Percentiles rank a stretch among this genome's conserved stretches.
Evolutionary conservation across 345 rosid species (phyloP).

Genomic region (Populus nigra): DNA sequence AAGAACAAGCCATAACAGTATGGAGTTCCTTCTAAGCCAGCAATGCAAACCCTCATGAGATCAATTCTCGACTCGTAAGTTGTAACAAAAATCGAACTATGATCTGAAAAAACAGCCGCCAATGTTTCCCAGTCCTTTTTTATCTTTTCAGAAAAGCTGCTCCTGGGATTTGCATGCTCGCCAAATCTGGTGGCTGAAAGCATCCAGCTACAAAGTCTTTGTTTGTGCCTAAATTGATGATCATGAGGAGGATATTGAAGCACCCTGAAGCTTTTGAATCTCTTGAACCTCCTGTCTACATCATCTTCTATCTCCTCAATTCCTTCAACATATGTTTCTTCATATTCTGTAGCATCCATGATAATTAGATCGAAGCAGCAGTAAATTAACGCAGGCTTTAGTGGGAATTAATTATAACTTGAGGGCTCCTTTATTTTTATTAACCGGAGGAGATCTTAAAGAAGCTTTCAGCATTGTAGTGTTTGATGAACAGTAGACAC

Average conservation of each 20-base stretch:
- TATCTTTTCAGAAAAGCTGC: neutral
- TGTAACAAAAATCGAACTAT: conserved; percentile 6
- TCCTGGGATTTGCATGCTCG: too few species aligned
- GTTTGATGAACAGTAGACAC: too few species aligned
- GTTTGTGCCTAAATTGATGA: neutral
- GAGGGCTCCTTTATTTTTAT: too few species aligned
- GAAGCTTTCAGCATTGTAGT: too few species aligned
- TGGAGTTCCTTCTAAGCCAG: conserved; percentile 22
- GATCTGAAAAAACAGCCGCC: conserved; percentile 3
- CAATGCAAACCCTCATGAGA: conserved; percentile 11
- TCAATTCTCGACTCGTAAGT: conserved; percentile 7
- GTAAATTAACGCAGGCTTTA: too few species aligned
- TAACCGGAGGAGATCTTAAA: too few species aligned
- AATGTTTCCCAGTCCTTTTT: conserved; percentile 1
- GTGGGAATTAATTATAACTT: too few species aligned
- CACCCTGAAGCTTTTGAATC: neutral
- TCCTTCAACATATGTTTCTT: neutral
- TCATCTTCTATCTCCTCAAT: conserved; percentile 20
- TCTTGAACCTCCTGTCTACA: conserved; percentile 10
- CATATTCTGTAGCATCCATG: neutral
- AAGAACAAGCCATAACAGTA: conserved; percentile 21
- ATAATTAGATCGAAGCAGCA: neutral
- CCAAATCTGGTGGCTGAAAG: too few species aligned
- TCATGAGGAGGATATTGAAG: neutral
- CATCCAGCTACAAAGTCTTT: too few species aligned